phyloP scores from a whole-genome alignment of 352 stramenopile genomes.

The Phytopythium aichiense region DNA sequence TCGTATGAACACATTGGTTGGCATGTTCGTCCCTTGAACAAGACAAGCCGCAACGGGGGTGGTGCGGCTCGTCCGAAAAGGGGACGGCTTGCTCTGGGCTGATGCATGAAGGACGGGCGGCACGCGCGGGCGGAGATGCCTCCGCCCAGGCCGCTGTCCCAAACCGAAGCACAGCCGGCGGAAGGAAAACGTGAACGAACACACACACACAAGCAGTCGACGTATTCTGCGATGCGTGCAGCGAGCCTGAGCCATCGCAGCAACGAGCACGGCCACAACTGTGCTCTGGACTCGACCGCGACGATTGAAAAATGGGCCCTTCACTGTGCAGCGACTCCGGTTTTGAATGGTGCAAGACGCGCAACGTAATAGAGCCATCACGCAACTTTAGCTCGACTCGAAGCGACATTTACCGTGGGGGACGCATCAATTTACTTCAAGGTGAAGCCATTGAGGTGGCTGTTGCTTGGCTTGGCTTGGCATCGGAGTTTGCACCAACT shows the following conservation, averaged over 20 bases:
- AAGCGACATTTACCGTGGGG: too few relatives aligned
- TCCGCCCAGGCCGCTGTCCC: conserved; percentile 1
- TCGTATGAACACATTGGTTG: neutral
- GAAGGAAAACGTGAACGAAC: neutral
- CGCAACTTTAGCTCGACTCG: neutral
- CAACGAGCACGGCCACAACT: neutral
- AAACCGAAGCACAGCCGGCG: conserved; percentile 9
- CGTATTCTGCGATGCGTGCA: neutral
- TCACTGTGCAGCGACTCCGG: too few relatives aligned
- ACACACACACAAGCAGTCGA: neutral
- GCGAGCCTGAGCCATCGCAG: neutral
- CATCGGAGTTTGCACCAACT: too few relatives aligned
- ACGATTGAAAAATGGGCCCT: neutral
- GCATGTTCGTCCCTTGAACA: conserved; percentile 8
- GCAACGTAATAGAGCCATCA: neutral
- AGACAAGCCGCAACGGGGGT: conserved; percentile 5
- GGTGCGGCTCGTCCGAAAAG: conserved; percentile 9
- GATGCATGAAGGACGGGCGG: conserved; percentile 8
- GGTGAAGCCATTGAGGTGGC: neutral
- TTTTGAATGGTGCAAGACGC: too few relatives aligned
- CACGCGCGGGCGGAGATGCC: neutral
- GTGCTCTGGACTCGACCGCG: neutral
- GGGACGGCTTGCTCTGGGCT: conserved; percentile 7
- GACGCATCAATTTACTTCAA: neutral
- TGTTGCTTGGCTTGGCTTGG: too few relatives aligned